phyloP scores from a whole-genome alignment of 352 stramenopile species.

The Pythium biforme region DNA sequence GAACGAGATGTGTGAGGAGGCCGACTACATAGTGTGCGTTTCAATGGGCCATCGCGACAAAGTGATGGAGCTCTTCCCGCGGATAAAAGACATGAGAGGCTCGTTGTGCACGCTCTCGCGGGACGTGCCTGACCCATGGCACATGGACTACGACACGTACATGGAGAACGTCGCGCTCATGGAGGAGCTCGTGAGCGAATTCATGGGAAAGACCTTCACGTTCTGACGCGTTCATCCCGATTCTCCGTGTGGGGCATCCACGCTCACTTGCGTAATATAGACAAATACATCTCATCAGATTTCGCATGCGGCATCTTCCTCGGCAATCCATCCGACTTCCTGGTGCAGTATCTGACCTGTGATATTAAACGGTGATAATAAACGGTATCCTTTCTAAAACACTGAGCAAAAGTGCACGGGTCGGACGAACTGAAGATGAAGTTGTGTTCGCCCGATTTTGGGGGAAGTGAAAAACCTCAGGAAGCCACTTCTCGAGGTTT shows the following conservation, averaged over 20 bases:
- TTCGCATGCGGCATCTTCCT: too few species aligned
- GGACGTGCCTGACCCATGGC: conserved; percentile 77
- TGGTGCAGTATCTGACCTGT: too few species aligned
- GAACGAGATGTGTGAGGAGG: conserved; percentile 55
- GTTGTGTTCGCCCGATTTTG: too few species aligned
- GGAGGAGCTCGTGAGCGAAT: conserved; percentile 74
- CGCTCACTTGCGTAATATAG: neutral
- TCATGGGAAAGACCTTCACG: conserved; percentile 50
- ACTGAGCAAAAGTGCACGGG: too few species aligned
- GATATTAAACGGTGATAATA: too few species aligned
- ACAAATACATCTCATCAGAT: too few species aligned
- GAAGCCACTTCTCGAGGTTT: too few species aligned
- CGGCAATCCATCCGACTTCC: too few species aligned
- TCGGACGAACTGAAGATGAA: too few species aligned
- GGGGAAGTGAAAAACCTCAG: too few species aligned
- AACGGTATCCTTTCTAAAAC: too few species aligned
- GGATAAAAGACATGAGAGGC: conserved; percentile 49
- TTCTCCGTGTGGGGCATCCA: neutral
- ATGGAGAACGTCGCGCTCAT: conserved; percentile 77
- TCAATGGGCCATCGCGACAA: conserved; percentile 62
- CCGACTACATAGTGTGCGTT: conserved; percentile 75
- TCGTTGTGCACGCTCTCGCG: conserved; percentile 58
- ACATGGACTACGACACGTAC: conserved; percentile 84
- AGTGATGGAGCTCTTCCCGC: conserved; percentile 61
- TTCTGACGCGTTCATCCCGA: conserved; percentile 2